Base-by-base conservation (phyloP, 305 asterid species). In the Fraxinus xanthoxyloides region DNA sequence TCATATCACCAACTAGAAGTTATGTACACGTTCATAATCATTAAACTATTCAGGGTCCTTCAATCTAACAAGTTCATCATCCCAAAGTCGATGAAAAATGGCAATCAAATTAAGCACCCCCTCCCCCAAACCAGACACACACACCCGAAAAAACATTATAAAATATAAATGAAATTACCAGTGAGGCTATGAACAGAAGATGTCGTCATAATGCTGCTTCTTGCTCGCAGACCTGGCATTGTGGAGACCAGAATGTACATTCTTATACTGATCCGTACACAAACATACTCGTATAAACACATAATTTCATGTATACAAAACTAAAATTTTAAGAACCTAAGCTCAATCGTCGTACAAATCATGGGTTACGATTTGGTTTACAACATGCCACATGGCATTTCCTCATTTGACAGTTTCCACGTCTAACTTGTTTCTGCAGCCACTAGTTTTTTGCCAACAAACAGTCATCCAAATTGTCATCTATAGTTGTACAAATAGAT, bases 101-200 rank as follows among this genome's bases (percentile, higher is more conserved):
- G 72, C 17, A 63, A 23, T 63, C 72, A 9, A 23, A 63, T 63
- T 63, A 63, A 61, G 15, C 23, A n/a, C 21, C 61, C 61, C 61
- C 31, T 13, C 61, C 61, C 61, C 61, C 21, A 15, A 5, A 15
- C 72, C 72, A 61, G 3, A 21, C 4, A 28, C 17, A 10, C 7
- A 28, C 15, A 26, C 17, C 32, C 2, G 0, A 28, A 26, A 28
- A 28, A 67, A 26, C 9, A 67, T 8, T 7, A 21, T n/a, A 7
- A 56, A 56, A 56, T 5, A 13, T 19, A 36, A 67, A 26, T 67
- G 19, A 67, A 81, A 81, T 85, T 83, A 91, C 94, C 92, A 73
- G 90, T 87, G 80, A 87, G 84, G 83, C 89, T 86, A 75, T 82
- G 90, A 85, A 85, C 83, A 9, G 92, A 89, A 32, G 94, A 91